Evolutionary conservation across 2,329 filamentous ascomycete species (phyloP), one percentile per base, ranked within the genome.

Genomic region (Gnomoniopsis sp.): DNA sequence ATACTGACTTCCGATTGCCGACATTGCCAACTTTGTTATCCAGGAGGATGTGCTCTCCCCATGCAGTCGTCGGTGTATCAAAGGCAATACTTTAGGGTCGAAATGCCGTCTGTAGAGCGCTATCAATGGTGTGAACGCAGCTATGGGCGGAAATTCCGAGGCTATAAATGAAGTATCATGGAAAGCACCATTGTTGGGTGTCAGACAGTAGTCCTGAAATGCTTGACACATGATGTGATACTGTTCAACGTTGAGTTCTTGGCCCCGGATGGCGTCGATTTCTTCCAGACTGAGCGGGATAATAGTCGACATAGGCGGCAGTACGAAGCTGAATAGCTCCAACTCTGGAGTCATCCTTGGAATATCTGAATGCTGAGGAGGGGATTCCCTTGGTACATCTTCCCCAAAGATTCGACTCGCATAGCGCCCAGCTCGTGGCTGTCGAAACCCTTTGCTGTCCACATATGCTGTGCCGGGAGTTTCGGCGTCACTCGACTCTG

Each of bases 1-100:
- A 23, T 51, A 59, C 22, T 55, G 57, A 21, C 57, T 59, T 17
- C 57, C 57, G 14, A 59, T 48, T n/a, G 57, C 57, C 14, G 57
- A 50, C 52, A 59, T 59, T 15, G 57, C 57, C 10, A 59, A 3
- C 23, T 59, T 59, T 14, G 41, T 15, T 11, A 55, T 22, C 57
- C 57, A 55, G 12, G 30, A 56, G 15, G 38, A 55, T 4, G 38
- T 11, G 2, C 15, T 33, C 2, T 41, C 53, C 4, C 17, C 46
- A 1, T 30, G 38, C 8, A 48, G 14, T 6, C 38, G 30, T 19
- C 3, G 19, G 11, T 56, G 52, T 6, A 59, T 22, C 21, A 59
- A 11, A 15, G 57, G 57, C 2, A 59, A 48, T 43, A 59, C 52
- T 8, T 33, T 30, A 11, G 57, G 57, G 21, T 59, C 57, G 15